Evolutionary conservation across 2,329 filamentous ascomycete species (phyloP).

Genomic region (Aspergillus costaricaensis): DNA sequence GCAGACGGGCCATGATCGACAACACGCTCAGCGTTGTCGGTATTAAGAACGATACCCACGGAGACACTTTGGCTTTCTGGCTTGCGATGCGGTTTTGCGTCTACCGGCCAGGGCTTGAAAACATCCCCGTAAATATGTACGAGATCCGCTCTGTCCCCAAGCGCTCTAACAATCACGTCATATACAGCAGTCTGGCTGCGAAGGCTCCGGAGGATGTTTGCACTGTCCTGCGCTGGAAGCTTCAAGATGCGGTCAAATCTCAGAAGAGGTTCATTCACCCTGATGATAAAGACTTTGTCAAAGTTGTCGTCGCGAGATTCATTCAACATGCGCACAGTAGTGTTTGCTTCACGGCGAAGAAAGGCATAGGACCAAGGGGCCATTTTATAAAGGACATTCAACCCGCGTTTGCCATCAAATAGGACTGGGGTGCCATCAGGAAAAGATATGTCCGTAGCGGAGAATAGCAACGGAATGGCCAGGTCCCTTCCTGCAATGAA

Average conservation of each 20-base stretch:
- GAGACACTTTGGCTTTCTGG: constrained; percentile 46
- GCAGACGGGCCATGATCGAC: constrained; percentile 87
- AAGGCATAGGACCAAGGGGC: constrained; percentile 75
- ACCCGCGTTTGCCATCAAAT: constrained; percentile 71
- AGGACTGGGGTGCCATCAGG: constrained; percentile 64
- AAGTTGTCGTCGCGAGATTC: constrained; percentile 78
- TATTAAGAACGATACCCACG: constrained; percentile 72
- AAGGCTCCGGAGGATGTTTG: constrained; percentile 32
- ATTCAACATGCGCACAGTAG: constrained; percentile 73
- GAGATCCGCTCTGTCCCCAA: constrained; percentile 72
- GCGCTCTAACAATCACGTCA: constrained; percentile 66
- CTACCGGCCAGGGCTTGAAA: constrained; percentile 51
- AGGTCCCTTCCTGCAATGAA: constrained; percentile 77
- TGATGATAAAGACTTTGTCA: constrained; percentile 75
- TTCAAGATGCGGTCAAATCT: constrained; percentile 57
- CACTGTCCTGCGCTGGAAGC: constrained; percentile 31
- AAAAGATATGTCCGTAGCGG: constrained; percentile 33
- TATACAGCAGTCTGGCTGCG: constrained; percentile 53
- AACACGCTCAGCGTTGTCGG: constrained; percentile 69
- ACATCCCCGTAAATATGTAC: constrained; percentile 59
- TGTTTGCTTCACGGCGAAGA: constrained; percentile 72
- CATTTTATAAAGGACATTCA: constrained; percentile 93
- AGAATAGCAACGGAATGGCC: constrained; percentile 62
- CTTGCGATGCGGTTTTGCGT: constrained; percentile 37
- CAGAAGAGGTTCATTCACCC: constrained; percentile 53